phyloP scores from a whole-genome alignment of 352 stramenopile species.

The Phytophthora pseudosyringae region DNA sequence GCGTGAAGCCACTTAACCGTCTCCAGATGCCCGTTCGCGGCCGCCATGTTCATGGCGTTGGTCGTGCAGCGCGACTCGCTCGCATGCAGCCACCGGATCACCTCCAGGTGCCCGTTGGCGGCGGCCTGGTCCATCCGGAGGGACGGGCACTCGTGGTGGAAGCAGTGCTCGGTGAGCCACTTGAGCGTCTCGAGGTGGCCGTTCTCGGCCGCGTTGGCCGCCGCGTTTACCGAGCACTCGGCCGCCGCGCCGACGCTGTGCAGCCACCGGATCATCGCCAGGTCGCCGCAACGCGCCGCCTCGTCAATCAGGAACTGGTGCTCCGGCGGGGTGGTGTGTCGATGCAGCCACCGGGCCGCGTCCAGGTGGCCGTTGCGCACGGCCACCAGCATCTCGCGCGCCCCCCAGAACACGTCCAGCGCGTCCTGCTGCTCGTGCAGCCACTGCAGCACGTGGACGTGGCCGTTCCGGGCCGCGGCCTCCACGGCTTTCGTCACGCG shows the following conservation, averaged over 20 bases:
- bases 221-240: constrained; percentile 42
- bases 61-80: constrained; percentile 34
- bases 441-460: constrained; percentile 43
- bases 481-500: constrained; percentile 45
- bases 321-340: constrained; percentile 34
- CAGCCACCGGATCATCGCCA: constrained; percentile 51
- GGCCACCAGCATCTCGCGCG: constrained; percentile 38
- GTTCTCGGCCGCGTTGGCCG: constrained; percentile 44
- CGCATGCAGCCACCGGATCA: constrained; percentile 26
- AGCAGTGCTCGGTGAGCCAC: constrained; percentile 45
- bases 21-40: constrained; percentile 26
- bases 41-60: constrained; percentile 39
- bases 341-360: constrained; percentile 47
- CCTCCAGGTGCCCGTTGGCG: constrained; percentile 44
- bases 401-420: constrained; percentile 35
- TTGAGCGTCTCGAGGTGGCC: constrained; percentile 47
- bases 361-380: constrained; percentile 41
- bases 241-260: constrained; percentile 30
- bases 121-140: constrained; percentile 48
- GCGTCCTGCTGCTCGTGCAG: constrained; percentile 28
- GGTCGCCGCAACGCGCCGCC: constrained; percentile 43
- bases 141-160: constrained; percentile 31
- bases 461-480: constrained; percentile 31
- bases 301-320: constrained; percentile 40
- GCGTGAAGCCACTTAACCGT: constrained; percentile 31